Base-by-base conservation (phyloP, 345 rosid genomes). In the Euphorbia pulcherrima region DNA sequence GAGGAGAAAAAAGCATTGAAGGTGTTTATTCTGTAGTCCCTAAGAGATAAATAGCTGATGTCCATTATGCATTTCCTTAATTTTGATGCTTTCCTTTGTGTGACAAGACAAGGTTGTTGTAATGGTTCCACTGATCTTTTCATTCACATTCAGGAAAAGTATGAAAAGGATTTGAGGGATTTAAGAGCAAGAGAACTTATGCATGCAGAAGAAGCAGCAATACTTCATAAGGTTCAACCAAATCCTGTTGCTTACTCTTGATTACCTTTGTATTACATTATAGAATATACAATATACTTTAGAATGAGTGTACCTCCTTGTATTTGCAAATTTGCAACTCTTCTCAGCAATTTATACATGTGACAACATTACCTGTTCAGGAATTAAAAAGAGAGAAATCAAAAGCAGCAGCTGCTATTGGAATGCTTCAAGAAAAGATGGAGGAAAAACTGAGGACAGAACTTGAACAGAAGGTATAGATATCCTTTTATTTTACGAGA, bases 161-260 rank as follows among this genome's bases (percentile, higher is more conserved):
- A 84, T 67, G 99, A 95, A 75, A 95, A 85, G 74, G 90, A 92
- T 75, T 69, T 92, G 79, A 86, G 90, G 78, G 96, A 95, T 79
- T 85, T 81, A 33, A 90, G 90, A 78, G 97, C 93, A 3, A 88
- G 97, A 75, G 97, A 90, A 71, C 91, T 95, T 47, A 95, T 95
- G 99, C 89, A 68, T 71, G 84, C 87, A 18, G 97, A 95, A 84
- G 96, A 95, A 83, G 99, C 93, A 33, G 97, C 97, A 54, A 85
- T 95, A 52, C 73, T 92, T 77, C 93, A 95, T 74, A 95, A 95
- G 99, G 99, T 95, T 71, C 17, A 66, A 30, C 39, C 40, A 12
- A 46, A 69, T 69, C 40, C 30, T 35, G 72, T 47, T 64, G 60
- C 67, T 52, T 75, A 6, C 39, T 64, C 44, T 33, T 72, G 63